Conservation (phyloP, 352 stramenopile species). For the Globisporangium carolinianum region DNA sequence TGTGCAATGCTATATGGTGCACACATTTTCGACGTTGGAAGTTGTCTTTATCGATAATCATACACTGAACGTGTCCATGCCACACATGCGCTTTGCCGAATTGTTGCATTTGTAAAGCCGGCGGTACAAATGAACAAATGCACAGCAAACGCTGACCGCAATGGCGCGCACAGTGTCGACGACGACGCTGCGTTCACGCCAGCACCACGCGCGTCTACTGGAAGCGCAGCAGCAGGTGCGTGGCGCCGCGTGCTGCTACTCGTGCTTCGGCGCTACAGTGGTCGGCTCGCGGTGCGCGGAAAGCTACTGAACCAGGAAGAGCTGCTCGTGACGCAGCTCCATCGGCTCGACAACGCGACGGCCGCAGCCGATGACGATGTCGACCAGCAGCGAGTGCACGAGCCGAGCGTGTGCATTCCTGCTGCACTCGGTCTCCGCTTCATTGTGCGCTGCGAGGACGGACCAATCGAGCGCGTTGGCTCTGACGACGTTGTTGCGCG, state of each 20-base stretch:
- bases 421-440: slow-evolving; percentile 9
- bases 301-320: slow-evolving; percentile 41
- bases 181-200: not conserved
- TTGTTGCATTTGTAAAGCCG: too few species aligned
- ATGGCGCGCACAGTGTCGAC: too few species aligned
- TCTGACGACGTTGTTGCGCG: slow-evolving; percentile 9
- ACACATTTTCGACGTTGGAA: too few species aligned
- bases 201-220: not conserved
- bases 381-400: too few species aligned
- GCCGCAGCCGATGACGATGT: too few species aligned
- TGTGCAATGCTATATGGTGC: too few species aligned
- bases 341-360: not conserved
- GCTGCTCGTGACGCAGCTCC: slow-evolving; percentile 24
- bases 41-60: too few species aligned
- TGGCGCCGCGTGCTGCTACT: slow-evolving; percentile 13
- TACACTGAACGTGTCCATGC: too few species aligned
- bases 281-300: slow-evolving; percentile 21
- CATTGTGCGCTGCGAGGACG: slow-evolving; percentile 14
- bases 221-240: not conserved
- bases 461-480: slow-evolving; percentile 7
- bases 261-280: slow-evolving; percentile 24
- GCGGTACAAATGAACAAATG: too few species aligned
- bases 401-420: slow-evolving; percentile 3
- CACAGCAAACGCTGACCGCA: too few species aligned
- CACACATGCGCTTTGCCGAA: too few species aligned